A percentile compares a stretch with the other conserved stretches of the same genome.
Evolutionary conservation across 768 basidiomycete species (phyloP).

Genomic region (Lactifluus rugatus): DNA sequence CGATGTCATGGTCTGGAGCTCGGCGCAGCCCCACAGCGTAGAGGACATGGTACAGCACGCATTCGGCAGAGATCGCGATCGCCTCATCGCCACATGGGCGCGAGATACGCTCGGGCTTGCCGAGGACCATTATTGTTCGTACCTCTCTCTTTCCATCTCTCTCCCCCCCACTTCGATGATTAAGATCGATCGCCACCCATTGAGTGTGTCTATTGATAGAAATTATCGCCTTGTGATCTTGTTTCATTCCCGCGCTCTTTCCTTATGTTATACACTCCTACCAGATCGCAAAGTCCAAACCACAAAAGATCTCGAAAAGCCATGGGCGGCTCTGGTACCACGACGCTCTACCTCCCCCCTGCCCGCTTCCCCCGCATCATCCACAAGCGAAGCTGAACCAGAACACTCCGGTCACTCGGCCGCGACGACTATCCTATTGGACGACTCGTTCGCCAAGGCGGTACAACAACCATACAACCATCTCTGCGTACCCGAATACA

Average conservation of each 20-base stretch:
- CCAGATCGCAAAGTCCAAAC: conserved; percentile 37
- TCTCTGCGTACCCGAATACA: conserved; percentile 65
- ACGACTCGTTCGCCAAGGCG: conserved; percentile 46
- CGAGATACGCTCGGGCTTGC: conserved; percentile 67
- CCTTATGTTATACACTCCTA: no score
- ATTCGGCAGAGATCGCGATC: conserved; percentile 37
- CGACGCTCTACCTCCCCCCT: background rate
- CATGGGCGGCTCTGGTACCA: conserved; percentile 43
- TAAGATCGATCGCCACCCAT: background rate
- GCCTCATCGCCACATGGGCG: conserved; percentile 64
- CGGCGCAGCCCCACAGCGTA: conserved; percentile 74
- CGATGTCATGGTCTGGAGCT: conserved; percentile 85
- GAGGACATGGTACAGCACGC: conserved; percentile 58
- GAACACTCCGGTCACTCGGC: conserved; percentile 30
- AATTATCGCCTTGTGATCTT: background rate
- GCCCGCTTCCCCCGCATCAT: background rate
- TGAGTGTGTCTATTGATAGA: conserved; percentile 19
- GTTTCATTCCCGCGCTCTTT: background rate
- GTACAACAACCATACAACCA: conserved; percentile 75
- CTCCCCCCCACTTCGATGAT: background rate
- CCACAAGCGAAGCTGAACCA: background rate
- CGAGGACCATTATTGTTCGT: conserved; percentile 56
- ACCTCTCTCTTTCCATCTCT: conserved; percentile 9
- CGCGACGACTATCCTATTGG: conserved; percentile 39
- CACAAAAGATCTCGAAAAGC: conserved; percentile 63